Percentiles rank a stretch among this genome's conserved stretches.
Evolutionary conservation across 495 filamentous ascomycete species (phyloP).

Genomic region (Aspergillus homomorphus): DNA sequence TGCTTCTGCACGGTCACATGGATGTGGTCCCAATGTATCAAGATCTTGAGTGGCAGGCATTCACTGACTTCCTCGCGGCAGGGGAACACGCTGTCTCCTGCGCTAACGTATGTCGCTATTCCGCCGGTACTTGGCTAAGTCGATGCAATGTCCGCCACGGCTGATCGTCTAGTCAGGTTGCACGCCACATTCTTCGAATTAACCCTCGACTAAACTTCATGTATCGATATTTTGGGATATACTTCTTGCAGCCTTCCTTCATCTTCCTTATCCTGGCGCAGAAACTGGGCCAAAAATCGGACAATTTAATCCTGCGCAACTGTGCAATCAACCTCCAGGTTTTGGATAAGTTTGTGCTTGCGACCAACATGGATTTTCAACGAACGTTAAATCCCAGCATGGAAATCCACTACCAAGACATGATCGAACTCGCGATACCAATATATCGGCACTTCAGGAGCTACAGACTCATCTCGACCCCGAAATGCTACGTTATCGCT

Average conservation of each 20-base stretch:
- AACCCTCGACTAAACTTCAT: background rate
- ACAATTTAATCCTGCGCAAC: background rate
- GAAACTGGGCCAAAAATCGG: background rate
- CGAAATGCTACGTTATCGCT: conserved; percentile 5
- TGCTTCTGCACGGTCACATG: background rate
- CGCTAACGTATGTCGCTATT: background rate
- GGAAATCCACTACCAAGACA: background rate
- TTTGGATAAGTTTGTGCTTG: background rate
- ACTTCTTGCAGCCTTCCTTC: conserved; percentile 1
- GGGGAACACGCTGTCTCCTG: conserved; percentile 2
- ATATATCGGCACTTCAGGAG: background rate
- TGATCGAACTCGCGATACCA: background rate
- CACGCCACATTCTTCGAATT: background rate
- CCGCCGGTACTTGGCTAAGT: no score
- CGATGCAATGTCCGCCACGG: background rate
- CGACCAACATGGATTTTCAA: conserved; percentile 2
- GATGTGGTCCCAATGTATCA: conserved; percentile 6
- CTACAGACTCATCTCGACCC: background rate
- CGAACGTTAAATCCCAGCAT: background rate
- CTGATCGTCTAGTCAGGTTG: background rate
- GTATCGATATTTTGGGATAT: conserved; percentile 1
- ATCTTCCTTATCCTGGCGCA: conserved; percentile 3
- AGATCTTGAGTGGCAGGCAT: conserved; percentile 2
- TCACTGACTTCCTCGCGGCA: background rate
- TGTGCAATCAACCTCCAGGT: conserved; percentile 1